A percentile compares a stretch with the other conserved stretches of the same genome.
Evolutionary conservation across 1,284 basidiomycete species (phyloP).

Genomic region (Pseudozyma pruni): DNA sequence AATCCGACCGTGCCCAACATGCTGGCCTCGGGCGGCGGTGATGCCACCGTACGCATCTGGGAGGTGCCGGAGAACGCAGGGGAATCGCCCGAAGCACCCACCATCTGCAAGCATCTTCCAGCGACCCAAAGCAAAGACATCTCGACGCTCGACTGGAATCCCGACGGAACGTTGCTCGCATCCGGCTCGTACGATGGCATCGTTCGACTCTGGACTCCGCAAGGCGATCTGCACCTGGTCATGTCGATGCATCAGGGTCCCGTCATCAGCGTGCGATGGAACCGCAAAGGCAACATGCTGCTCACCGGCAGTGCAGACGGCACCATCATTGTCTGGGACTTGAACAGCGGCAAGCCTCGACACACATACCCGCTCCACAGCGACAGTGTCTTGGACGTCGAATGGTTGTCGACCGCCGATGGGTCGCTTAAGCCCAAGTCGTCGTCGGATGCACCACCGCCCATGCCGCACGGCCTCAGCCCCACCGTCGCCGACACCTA

Average conservation of each 20-base stretch:
- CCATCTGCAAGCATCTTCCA: conserved; percentile 66
- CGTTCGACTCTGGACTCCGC: conserved; percentile 66
- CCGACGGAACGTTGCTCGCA: conserved; percentile 66
- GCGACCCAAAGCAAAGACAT: conserved; percentile 66
- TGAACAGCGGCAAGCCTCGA: conserved; percentile 64
- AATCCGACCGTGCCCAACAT: conserved; percentile 66
- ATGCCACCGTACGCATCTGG: conserved; percentile 68
- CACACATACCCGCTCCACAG: conserved; percentile 64
- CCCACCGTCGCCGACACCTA: conserved; percentile 53
- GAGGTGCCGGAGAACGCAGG: conserved; percentile 54
- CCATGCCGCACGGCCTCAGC: conserved; percentile 52
- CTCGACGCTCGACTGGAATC: conserved; percentile 66
- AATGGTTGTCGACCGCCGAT: conserved; percentile 61
- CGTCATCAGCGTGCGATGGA: conserved; percentile 67
- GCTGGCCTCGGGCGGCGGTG: conserved; percentile 65
- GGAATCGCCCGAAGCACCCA: conserved; percentile 45
- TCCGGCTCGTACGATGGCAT: conserved; percentile 67
- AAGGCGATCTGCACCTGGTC: conserved; percentile 67
- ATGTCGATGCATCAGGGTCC: conserved; percentile 68
- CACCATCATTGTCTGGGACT: conserved; percentile 67
- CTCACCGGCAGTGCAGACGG: conserved; percentile 65
- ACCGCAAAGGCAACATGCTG: conserved; percentile 64
- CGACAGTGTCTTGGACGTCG: conserved; percentile 65
- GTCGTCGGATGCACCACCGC: conserved; percentile 35
- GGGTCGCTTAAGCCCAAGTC: conserved; percentile 41